phyloP scores from a whole-genome alignment of 2,329 filamentous ascomycete genomes.

The Colletotrichum costaricense region DNA sequence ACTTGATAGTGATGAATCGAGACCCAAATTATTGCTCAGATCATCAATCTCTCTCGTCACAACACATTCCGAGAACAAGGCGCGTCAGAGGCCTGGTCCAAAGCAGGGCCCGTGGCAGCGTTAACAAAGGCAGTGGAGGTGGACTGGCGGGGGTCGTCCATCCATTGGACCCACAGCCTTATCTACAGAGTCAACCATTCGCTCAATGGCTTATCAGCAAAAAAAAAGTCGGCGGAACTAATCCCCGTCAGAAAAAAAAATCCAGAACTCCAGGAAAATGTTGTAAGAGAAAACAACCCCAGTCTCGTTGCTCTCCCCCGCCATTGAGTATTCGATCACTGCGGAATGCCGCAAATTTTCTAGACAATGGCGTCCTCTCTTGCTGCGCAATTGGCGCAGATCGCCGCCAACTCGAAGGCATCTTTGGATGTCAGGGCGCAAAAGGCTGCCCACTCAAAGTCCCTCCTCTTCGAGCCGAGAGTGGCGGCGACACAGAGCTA shows the following conservation, averaged over 20 bases:
- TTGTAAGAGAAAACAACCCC: slow-evolving; percentile 1
- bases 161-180: not conserved
- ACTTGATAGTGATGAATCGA: too few relatives aligned
- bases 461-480: slow-evolving; percentile 89
- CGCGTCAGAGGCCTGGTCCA: not conserved
- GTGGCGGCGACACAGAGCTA: slow-evolving; percentile 90
- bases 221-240: slow-evolving; percentile 37
- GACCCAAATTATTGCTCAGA: too few relatives aligned
- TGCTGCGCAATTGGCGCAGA: slow-evolving; percentile 92
- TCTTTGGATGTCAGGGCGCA: slow-evolving; percentile 94
- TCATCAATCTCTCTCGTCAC: too few relatives aligned
- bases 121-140: not conserved
- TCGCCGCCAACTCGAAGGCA: slow-evolving; percentile 89
- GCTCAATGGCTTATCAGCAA: slow-evolving; percentile 38
- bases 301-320: slow-evolving; percentile 25
- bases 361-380: slow-evolving; percentile 82
- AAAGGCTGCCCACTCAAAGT: slow-evolving; percentile 91
- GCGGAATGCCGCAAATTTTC: slow-evolving; percentile 34
- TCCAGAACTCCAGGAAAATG: slow-evolving; percentile 39
- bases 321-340: slow-evolving; percentile 35
- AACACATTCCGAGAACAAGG: not conserved
- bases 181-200: slow-evolving; percentile 34
- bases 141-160: slow-evolving; percentile 4
- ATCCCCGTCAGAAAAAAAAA: slow-evolving; percentile 42
- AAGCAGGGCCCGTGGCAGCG: not conserved